Evolutionary conservation across 108 stramenopile genomes (phyloP).

Genomic region (Pseudonitzschia multistriata): DNA sequence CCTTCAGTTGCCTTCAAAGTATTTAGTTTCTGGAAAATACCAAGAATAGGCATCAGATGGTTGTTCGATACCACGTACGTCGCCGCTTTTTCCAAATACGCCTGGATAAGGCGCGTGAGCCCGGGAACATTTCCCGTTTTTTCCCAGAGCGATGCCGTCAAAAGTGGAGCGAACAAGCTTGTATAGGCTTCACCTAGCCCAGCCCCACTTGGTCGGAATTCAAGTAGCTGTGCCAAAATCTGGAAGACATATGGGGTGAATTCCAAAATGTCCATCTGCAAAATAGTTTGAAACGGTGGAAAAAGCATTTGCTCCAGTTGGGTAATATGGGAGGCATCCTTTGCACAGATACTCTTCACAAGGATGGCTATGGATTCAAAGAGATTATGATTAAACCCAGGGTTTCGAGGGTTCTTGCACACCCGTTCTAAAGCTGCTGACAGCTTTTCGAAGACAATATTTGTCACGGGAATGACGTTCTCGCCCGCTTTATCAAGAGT

Average conservation of each 20-base stretch:
- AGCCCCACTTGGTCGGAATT: slow-evolving; percentile 66
- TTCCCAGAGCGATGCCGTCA: slow-evolving; percentile 90
- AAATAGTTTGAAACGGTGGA: slow-evolving; percentile 87
- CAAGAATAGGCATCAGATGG: slow-evolving; percentile 50
- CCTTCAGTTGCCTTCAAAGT: slow-evolving; percentile 66
- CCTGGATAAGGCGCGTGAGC: slow-evolving; percentile 81
- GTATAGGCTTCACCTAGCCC: slow-evolving; percentile 81
- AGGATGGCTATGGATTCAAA: slow-evolving; percentile 96
- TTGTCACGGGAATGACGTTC: slow-evolving; percentile 80
- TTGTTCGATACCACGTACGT: slow-evolving; percentile 52
- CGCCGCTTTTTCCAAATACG: slow-evolving; percentile 82
- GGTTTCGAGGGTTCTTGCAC: slow-evolving; percentile 94
- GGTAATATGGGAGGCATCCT: slow-evolving; percentile 55
- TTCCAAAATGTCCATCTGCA: slow-evolving; percentile 92
- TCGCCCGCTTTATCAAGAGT: slow-evolving; percentile 72
- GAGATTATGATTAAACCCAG: slow-evolving; percentile 96
- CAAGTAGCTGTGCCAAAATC: slow-evolving; percentile 92
- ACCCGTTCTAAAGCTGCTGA: slow-evolving; percentile 78
- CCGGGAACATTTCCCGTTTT: slow-evolving; percentile 93
- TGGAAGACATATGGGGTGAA: slow-evolving; percentile 99
- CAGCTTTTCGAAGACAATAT: slow-evolving; percentile 83
- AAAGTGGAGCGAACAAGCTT: slow-evolving; percentile 78
- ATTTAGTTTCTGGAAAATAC: slow-evolving; percentile 90
- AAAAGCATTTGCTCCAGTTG: slow-evolving; percentile 89
- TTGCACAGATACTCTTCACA: slow-evolving; percentile 72